Evolutionary conservation across 192 early-diverging fungal genomes (phyloP).

Genomic region (Gigaspora rosea): DNA sequence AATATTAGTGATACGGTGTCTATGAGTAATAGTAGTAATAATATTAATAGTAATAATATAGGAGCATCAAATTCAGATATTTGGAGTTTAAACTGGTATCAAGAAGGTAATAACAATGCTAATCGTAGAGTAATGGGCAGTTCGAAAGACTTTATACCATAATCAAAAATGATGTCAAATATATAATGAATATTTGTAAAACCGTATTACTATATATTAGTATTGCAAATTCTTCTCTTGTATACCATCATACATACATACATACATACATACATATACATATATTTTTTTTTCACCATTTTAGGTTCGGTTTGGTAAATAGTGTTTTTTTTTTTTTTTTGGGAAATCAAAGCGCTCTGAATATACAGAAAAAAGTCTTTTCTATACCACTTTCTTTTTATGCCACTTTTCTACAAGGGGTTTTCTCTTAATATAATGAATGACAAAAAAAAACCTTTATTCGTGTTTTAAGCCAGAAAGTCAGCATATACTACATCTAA

Average conservation of each 20-base stretch:
- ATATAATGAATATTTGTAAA: slow-evolving; percentile 17
- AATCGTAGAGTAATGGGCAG: slow-evolving; percentile 19
- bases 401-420: too few relatives aligned
- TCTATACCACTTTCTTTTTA: too few relatives aligned
- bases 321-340: not conserved
- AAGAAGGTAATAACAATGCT: slow-evolving; percentile 16
- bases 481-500: not conserved
- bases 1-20: not conserved
- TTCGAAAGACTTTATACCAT: slow-evolving; percentile 29
- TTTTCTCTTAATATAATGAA: too few relatives aligned
- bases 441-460: not conserved
- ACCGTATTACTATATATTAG: not conserved
- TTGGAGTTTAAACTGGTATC: slow-evolving; percentile 25
- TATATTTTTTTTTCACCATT: not conserved
- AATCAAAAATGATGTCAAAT: not conserved
- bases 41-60: slow-evolving; percentile 17
- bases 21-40: slow-evolving; percentile 14
- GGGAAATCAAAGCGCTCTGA: too few relatives aligned
- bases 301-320: not conserved
- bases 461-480: not conserved
- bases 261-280: not conserved
- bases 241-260: slow-evolving; percentile 11
- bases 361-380: too few relatives aligned
- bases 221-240: not conserved
- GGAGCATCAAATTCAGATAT: slow-evolving; percentile 8